phyloP scores from a whole-genome alignment of 2,329 filamentous ascomycete genomes.

The Talaromyces sp. region DNA sequence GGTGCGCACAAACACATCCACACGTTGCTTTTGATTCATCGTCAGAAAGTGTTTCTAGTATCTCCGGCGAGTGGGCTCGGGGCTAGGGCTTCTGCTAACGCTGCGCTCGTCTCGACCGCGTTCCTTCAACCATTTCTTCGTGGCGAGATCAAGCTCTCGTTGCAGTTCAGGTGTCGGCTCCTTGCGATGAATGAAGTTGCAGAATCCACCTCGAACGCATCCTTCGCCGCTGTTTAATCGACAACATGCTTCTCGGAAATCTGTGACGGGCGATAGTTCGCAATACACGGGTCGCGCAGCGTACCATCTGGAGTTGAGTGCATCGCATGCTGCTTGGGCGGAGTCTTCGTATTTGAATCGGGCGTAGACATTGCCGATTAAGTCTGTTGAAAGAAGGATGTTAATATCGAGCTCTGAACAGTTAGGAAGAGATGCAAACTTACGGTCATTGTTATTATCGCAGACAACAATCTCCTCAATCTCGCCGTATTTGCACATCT shows the following conservation, averaged over 20 bases:
- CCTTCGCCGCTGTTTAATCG: conserved; percentile 91
- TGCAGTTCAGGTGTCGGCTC: conserved; percentile 88
- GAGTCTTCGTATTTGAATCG: conserved; percentile 99
- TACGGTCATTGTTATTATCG: conserved; percentile 98
- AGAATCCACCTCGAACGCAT: conserved; percentile 93
- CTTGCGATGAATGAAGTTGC: conserved; percentile 99
- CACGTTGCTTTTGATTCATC: neutral
- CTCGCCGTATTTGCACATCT: conserved; percentile 98
- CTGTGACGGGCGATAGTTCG: conserved; percentile 93
- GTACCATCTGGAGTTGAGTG: conserved; percentile 93
- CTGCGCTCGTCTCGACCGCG: conserved; percentile 81
- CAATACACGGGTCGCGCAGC: conserved; percentile 96
- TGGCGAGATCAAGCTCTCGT: conserved; percentile 77
- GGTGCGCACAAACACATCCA: neutral
- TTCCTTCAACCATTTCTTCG: conserved; percentile 93
- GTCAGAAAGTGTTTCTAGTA: conserved; percentile 45
- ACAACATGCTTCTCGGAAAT: conserved; percentile 97
- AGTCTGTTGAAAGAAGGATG: conserved; percentile 52
- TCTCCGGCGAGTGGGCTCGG: conserved; percentile 74
- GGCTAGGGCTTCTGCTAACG: conserved; percentile 76
- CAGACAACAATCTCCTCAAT: conserved; percentile 97
- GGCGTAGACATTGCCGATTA: conserved; percentile 98
- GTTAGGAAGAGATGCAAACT: conserved; percentile 35
- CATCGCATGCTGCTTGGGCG: conserved; percentile 89
- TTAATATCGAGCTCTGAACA: neutral